Conservation (phyloP, 441 rosid species). For the Adansonia grandidieri region DNA sequence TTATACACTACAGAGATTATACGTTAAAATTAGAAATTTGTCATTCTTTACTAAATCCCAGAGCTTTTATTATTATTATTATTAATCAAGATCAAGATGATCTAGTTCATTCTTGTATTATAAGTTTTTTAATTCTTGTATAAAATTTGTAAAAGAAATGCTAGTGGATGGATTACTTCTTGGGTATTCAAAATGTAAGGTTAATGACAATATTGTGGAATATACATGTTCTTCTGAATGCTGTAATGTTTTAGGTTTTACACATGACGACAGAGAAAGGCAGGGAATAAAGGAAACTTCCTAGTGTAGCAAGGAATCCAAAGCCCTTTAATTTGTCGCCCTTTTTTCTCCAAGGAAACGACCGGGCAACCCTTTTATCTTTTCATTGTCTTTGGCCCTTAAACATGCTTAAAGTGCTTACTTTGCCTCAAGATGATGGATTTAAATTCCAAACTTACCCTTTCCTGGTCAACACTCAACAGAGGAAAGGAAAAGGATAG, state of each 20-base stretch:
- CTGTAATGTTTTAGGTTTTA: not conserved
- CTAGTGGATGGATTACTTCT: not conserved
- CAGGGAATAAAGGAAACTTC: constrained; percentile 7
- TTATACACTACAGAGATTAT: not conserved
- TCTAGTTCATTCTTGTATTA: not conserved
- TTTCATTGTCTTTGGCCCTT: not conserved
- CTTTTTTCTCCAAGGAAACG: not conserved
- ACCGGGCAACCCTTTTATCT: not conserved
- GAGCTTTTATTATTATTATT: not conserved
- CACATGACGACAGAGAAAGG: not conserved
- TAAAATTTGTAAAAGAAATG: not conserved
- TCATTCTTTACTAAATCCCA: not conserved
- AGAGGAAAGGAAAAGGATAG: not conserved
- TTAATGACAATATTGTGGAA: not conserved
- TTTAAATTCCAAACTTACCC: not conserved
- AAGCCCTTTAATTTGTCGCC: constrained; percentile 9
- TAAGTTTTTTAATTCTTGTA: not conserved
- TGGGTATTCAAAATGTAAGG: not conserved
- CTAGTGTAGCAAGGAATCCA: constrained; percentile 20
- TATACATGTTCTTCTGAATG: not conserved
- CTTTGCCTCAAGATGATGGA: not conserved
- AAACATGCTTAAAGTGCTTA: not conserved
- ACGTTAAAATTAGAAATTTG: not conserved
- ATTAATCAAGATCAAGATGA: not conserved
- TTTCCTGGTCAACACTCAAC: not conserved